phyloP scores from a whole-genome alignment of 208 protist species.

The Acanthamoeba sp. region DNA sequence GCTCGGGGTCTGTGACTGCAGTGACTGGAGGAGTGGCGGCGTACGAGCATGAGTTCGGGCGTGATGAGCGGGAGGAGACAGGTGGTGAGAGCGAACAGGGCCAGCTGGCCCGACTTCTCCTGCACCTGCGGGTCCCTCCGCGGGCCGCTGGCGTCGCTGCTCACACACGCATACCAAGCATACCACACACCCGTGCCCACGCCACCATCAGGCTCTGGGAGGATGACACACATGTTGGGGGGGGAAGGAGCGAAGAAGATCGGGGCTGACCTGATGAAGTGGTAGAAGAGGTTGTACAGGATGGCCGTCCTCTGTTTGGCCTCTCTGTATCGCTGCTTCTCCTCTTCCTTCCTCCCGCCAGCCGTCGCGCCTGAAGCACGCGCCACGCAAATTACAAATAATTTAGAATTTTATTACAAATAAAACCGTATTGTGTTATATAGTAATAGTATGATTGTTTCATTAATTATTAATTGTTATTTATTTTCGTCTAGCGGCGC shows the following conservation, averaged over 20 bases:
- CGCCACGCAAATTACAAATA: not conserved
- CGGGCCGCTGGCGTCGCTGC: constrained; percentile 19
- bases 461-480: no score
- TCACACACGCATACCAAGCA: no score
- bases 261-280: constrained; percentile 18
- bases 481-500: no score
- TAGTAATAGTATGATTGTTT: no score
- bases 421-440: not conserved
- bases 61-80: constrained; percentile 11
- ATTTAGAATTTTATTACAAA: not conserved
- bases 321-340: constrained; percentile 50
- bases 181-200: no score
- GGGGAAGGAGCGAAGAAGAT: not conserved
- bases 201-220: not conserved
- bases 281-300: constrained; percentile 62
- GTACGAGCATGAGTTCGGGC: constrained; percentile 31
- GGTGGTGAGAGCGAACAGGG: constrained; percentile 41
- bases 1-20: not conserved
- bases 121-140: constrained; percentile 8
- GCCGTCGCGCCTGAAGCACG: not conserved
- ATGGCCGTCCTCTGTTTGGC: constrained; percentile 9
- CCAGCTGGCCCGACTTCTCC: constrained; percentile 35
- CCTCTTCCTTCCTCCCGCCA: constrained; percentile 49
- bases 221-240: not conserved
- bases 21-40: not conserved